Evolutionary conservation across 2,329 filamentous ascomycete genomes (phyloP), one percentile per base, ranked within the genome.

Genomic region (Colletotrichum gloeosporioides): DNA sequence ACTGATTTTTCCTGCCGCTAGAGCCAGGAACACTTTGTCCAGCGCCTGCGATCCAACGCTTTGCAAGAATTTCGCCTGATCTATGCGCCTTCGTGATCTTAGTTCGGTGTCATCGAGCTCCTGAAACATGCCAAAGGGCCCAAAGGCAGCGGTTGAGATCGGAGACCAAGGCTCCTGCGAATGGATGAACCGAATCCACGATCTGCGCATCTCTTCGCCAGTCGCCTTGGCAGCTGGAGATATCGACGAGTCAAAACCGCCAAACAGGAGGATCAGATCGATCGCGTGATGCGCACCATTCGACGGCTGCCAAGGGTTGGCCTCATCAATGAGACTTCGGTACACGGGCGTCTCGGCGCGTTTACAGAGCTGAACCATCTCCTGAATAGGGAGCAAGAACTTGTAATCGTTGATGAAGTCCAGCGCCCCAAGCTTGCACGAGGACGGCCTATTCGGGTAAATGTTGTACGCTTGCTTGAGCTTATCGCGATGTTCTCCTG

Each of bases 251-350:
- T 87, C 85, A 6, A 87, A 78, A 0, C 84, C 84, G 1, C 82
- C 86, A 31, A 89, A 89, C 0, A 89, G 78, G 10, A 88, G 84
- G 3, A 89, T 73, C 6, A 89, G 79, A 77, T 89, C 88, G 3
- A 89, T 85, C 0, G 85, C 88, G 73, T 89, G 88, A 53, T 89
- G 88, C 3, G 87, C 82, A 0, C 88, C 82, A 10, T 84, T 86
- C 0, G 87, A 88, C 1, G 83, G 69, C 66, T 89, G 88, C 86
- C 85, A 89, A 7, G 88, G 87, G 44, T 89, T 89, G 0, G 81
- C 64, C 69, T 89, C 85, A 53, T 89, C 88, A 2, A 89, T 77
- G 0, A 87, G 77, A 49, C 86, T 89, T 36, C 81, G 82, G 74
- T 84, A 88, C 2, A 82, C 83, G 10, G 71, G 63, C 34, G 81